Evolutionary conservation across 192 early-diverging fungal genomes (phyloP), one percentile per base, ranked within the genome.

Genomic region (Podochytrium sp.): DNA sequence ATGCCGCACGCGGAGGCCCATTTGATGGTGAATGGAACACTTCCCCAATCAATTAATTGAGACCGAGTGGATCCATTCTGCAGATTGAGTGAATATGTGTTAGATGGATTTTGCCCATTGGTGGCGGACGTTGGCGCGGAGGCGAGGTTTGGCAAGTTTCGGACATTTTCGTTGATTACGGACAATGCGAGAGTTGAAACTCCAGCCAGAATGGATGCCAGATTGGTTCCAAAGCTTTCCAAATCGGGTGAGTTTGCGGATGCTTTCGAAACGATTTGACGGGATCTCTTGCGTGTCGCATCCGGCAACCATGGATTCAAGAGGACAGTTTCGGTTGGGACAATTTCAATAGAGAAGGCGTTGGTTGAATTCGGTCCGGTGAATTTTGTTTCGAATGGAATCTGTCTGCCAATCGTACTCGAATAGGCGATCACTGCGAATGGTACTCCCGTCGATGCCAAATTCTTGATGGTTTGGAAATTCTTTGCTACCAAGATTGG

Each of bases 251-350:
- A 38, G 27, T 2, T 18, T 10, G 23, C 23, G 5, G 25, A 32
- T 16, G 66, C 14, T 18, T 55, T 34, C 7, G 50, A 18, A 30
- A 69, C 55, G 2, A 55, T 35, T 40, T 53, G 25, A 12, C 51
- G 25, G 7, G 33, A 20, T 2, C 66, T 18, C n/a, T 49, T 50
- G 3, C 66, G 20, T 16, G 66, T 25, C 7, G 30, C 10, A 55
- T 53, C 66, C 4, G 66, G 27, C n/a, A 69, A 33, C 66, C 66
- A 69, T 37, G 66, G 51, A 32, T 69, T 69, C 10, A 69, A 55
- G 6, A 69, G 51, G 6, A 69, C 12, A 20, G 27, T 65, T 47
- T 47, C 20, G n/a, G 63, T 65, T 29, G 43, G 23, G 33, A 34
- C 30, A 29, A 65, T 65, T 65, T 65, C 43, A 23, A 65, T 39